Conservation (phyloP, 345 rosid genomes). For the Chamaenerion angustifolium region DNA sequence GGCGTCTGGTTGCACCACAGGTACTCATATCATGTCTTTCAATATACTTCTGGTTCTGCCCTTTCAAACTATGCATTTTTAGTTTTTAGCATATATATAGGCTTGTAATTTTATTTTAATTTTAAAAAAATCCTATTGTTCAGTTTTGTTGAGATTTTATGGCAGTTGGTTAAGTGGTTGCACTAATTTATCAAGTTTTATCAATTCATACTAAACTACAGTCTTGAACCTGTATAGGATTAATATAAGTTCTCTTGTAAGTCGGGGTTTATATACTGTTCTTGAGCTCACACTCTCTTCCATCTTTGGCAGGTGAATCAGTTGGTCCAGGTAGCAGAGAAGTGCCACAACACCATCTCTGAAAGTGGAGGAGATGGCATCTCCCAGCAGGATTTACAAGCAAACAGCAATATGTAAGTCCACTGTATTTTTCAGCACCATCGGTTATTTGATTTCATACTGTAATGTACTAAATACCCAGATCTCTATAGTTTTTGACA, state of each 20-base stretch:
- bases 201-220: no score
- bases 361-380: conserved; percentile 87
- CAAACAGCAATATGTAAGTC: conserved; percentile 84
- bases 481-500: conserved; percentile 4
- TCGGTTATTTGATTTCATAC: not conserved
- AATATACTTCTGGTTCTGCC: not conserved
- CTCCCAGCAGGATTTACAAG: conserved; percentile 80
- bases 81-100: no score
- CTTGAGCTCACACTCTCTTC: not conserved
- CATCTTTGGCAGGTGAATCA: conserved; percentile 61
- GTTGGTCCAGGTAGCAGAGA: conserved; percentile 84
- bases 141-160: no score
- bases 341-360: conserved; percentile 84
- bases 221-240: no score
- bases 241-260: not conserved
- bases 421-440: not conserved
- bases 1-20: conserved; percentile 93
- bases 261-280: not conserved
- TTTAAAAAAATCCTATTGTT: no score
- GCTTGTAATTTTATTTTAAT: not conserved
- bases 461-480: not conserved
- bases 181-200: no score
- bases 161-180: no score
- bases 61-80: no score
- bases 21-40: conserved; percentile 19